Percentiles rank a stretch among this genome's conserved stretches.
Conservation (phyloP, 2,329 filamentous ascomycete species). For the Fusarium staphyleae region DNA sequence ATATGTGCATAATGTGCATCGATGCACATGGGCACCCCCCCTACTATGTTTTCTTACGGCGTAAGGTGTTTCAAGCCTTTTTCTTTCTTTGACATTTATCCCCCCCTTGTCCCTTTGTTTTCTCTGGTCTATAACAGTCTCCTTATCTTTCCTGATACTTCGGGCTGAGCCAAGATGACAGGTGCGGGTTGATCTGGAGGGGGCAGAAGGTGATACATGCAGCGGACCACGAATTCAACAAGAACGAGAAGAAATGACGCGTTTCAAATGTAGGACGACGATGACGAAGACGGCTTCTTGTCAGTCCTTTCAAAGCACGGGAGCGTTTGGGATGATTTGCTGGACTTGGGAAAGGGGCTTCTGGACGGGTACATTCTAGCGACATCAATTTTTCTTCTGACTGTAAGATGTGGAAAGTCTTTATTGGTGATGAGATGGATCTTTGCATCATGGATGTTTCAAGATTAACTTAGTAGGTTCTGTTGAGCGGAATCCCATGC, state of each 20-base stretch:
- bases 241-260: slow-evolving; percentile 29
- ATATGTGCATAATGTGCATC: neutral
- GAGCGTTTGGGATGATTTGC: slow-evolving; percentile 25
- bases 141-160: slow-evolving; percentile 34
- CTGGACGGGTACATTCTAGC: slow-evolving; percentile 32
- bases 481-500: slow-evolving; percentile 1
- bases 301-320: slow-evolving; percentile 24
- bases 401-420: slow-evolving; percentile 23
- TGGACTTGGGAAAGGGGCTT: slow-evolving; percentile 24
- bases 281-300: slow-evolving; percentile 32
- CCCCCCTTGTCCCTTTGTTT: slow-evolving; percentile 14
- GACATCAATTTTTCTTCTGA: slow-evolving; percentile 32
- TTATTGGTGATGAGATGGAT: slow-evolving; percentile 14
- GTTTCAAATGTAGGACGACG: slow-evolving; percentile 23
- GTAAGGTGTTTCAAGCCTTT: slow-evolving; percentile 27
- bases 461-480: neutral
- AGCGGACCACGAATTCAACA: slow-evolving; percentile 4
- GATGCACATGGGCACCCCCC: neutral
- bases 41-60: slow-evolving; percentile 8
- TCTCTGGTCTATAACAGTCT: slow-evolving; percentile 27
- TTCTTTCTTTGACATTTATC: slow-evolving; percentile 17
- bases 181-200: neutral
- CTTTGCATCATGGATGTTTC: neutral
- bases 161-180: slow-evolving; percentile 23
- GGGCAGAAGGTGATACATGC: slow-evolving; percentile 9